Conservation (phyloP, 805 yeast species). For the Lachancea sp. region DNA sequence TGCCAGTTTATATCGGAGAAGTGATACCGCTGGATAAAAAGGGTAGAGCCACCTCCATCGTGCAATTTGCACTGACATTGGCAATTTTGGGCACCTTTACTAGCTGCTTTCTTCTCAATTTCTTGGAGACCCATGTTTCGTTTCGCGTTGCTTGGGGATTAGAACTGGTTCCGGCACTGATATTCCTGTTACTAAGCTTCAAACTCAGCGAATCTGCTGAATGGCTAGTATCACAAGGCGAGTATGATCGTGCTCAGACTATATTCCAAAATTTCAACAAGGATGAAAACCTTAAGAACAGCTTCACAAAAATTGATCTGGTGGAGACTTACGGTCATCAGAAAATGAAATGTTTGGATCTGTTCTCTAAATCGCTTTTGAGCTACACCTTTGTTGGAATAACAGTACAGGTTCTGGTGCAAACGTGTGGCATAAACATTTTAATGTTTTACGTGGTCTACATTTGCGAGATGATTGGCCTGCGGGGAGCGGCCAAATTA, state of each 20-base stretch:
- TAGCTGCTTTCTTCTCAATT: constrained; percentile 41
- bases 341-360: constrained; percentile 14
- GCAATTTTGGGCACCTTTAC: constrained; percentile 55
- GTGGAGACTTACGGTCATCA: constrained; percentile 23
- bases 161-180: constrained; percentile 45
- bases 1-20: constrained; percentile 51
- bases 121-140: constrained; percentile 39
- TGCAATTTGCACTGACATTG: constrained; percentile 52
- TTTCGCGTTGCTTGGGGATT: constrained; percentile 63
- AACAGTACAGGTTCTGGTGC: constrained; percentile 37
- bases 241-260: constrained; percentile 35
- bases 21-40: constrained; percentile 41
- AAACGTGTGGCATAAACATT: constrained; percentile 40
- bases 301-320: constrained; percentile 17
- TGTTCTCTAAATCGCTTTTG: constrained; percentile 32
- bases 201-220: constrained; percentile 55
- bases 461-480: constrained; percentile 44
- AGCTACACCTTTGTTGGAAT: constrained; percentile 36
- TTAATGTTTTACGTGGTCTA: constrained; percentile 40
- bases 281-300: neutral
- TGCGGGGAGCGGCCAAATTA: constrained; percentile 32
- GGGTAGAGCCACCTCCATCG: constrained; percentile 47
- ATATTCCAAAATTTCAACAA: constrained; percentile 10
- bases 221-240: constrained; percentile 39
- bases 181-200: constrained; percentile 36